Percentiles rank a stretch among this genome's conserved stretches.
Evolutionary conservation across 805 yeast genomes (phyloP).

Genomic region (Barnettozyma populi): DNA sequence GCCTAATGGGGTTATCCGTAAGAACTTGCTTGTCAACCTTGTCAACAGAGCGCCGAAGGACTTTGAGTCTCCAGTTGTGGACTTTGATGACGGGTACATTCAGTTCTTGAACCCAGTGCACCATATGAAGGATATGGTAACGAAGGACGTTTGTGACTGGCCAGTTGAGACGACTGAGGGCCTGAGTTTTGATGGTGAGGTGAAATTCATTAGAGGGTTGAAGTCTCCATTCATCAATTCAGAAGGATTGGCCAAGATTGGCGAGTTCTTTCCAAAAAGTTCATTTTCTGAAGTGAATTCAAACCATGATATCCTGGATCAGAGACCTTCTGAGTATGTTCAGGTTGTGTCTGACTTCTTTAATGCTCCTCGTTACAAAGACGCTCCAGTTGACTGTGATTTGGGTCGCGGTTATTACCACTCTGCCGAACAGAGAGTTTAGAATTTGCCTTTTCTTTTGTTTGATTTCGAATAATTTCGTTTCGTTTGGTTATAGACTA

Average conservation of each 20-base stretch:
- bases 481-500: neutral
- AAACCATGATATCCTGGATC: constrained; percentile 36
- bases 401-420: constrained; percentile 4
- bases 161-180: constrained; percentile 24
- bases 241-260: constrained; percentile 18
- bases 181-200: constrained; percentile 17
- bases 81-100: constrained; percentile 24
- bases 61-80: constrained; percentile 23
- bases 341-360: constrained; percentile 25
- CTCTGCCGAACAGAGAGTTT: neutral
- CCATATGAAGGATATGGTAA: constrained; percentile 25
- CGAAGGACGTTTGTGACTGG: constrained; percentile 30
- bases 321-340: constrained; percentile 32
- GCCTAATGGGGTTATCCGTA: constrained; percentile 55
- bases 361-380: constrained; percentile 19
- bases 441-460: neutral
- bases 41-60: constrained; percentile 26
- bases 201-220: constrained; percentile 23
- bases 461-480: neutral
- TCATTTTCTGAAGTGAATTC: constrained; percentile 23
- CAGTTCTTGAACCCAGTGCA: constrained; percentile 32
- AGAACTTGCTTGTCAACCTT: constrained; percentile 36
- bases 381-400: constrained; percentile 11
- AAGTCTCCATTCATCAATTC: constrained; percentile 23
- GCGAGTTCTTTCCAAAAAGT: constrained; percentile 25